Evolutionary conservation across 495 filamentous ascomycete species (phyloP).

Genomic region (Penicillium manginii): DNA sequence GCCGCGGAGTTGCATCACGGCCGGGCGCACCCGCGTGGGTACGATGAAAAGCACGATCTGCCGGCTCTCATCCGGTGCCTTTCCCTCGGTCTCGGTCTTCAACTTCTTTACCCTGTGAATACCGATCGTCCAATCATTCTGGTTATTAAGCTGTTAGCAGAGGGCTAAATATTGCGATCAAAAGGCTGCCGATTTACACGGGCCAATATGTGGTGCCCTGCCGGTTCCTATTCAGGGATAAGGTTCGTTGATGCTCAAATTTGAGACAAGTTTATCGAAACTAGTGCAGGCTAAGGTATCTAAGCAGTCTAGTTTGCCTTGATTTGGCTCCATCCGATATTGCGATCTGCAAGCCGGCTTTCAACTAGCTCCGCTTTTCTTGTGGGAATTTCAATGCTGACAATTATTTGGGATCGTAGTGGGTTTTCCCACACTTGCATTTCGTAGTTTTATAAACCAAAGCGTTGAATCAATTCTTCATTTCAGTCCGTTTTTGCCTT

Average conservation of each 20-base stretch:
- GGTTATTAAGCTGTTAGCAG: not conserved
- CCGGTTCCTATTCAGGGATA: not conserved
- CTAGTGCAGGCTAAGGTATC: not conserved
- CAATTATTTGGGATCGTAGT: slow-evolving; percentile 1
- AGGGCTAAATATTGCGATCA: not conserved
- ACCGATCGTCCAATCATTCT: not conserved
- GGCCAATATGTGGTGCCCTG: not conserved
- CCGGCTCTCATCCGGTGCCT: not conserved
- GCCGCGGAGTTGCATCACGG: not conserved
- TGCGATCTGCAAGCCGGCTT: slow-evolving; percentile 4
- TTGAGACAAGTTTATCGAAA: slow-evolving; percentile 6
- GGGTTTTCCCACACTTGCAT: not conserved
- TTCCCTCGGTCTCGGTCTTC: not conserved
- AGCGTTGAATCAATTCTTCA: not conserved
- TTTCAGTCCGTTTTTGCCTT: not conserved
- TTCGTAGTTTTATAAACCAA: slow-evolving; percentile 5
- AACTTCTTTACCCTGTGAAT: not conserved
- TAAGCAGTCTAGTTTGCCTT: not conserved
- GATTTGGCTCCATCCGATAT: not conserved
- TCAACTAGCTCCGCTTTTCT: not conserved
- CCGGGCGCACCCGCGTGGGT: not conserved
- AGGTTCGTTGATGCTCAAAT: slow-evolving; percentile 1
- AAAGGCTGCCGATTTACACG: not conserved
- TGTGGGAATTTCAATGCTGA: slow-evolving; percentile 1
- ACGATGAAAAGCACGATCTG: not conserved